phyloP scores from a whole-genome alignment of 768 basidiomycete genomes.

The Boletus sp. region DNA sequence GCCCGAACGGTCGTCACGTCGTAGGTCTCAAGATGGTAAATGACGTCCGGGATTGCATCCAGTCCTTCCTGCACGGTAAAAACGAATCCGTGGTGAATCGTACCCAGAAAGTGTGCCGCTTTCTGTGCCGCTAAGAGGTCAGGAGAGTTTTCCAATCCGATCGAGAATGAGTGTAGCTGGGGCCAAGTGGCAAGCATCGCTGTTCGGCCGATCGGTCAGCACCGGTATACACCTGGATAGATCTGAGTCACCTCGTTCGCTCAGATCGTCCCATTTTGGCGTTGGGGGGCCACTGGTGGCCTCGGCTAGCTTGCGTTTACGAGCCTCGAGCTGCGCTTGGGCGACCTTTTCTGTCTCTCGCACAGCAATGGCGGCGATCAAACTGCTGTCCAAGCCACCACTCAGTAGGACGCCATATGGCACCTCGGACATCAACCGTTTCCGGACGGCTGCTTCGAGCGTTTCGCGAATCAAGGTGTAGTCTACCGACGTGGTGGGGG shows the following conservation, averaged over 20 bases:
- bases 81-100: slow-evolving; percentile 94
- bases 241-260: slow-evolving; percentile 49
- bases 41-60: slow-evolving; percentile 95
- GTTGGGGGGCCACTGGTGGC: slow-evolving; percentile 54
- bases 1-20: slow-evolving; percentile 99
- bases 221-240: not conserved
- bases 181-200: slow-evolving; percentile 88
- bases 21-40: slow-evolving; percentile 97
- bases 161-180: slow-evolving; percentile 94
- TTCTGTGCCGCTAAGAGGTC: slow-evolving; percentile 93
- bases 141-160: slow-evolving; percentile 92
- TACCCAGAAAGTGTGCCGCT: slow-evolving; percentile 90
- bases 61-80: slow-evolving; percentile 98
- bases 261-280: slow-evolving; percentile 42
- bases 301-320: slow-evolving; percentile 57
- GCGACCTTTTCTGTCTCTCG: slow-evolving; percentile 93
- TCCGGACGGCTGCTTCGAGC: slow-evolving; percentile 88
- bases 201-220: slow-evolving; percentile 25
- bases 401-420: slow-evolving; percentile 96
- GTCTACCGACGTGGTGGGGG: slow-evolving; percentile 60
- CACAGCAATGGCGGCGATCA: slow-evolving; percentile 93
- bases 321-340: slow-evolving; percentile 69
- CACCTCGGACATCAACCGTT: slow-evolving; percentile 96
- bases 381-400: slow-evolving; percentile 91
- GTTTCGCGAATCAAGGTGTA: slow-evolving; percentile 69